phyloP scores from a whole-genome alignment of 352 stramenopile species.

The Saprolegnia diclina region DNA sequence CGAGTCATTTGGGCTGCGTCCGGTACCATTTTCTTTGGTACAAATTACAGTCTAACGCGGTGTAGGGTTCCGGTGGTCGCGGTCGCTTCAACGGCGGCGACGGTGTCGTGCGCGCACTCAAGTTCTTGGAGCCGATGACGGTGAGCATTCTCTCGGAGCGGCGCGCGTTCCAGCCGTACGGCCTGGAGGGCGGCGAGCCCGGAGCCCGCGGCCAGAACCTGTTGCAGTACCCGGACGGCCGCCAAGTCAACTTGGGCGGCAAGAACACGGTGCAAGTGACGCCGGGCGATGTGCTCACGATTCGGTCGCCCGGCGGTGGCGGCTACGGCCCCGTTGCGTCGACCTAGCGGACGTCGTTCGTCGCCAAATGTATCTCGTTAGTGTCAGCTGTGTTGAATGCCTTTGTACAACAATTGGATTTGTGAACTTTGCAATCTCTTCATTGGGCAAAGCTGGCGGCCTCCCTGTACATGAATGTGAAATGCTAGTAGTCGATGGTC shows the following conservation, averaged over 20 bases:
- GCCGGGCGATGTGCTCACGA: constrained; percentile 90
- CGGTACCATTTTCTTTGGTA: too few species aligned
- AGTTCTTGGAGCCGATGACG: constrained; percentile 91
- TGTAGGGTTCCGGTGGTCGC: constrained; percentile 78
- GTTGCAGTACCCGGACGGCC: constrained; percentile 63
- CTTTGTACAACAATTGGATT: too few species aligned
- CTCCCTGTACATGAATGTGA: too few species aligned
- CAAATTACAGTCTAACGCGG: too few species aligned
- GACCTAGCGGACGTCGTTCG: background rate
- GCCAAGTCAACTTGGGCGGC: constrained; percentile 77
- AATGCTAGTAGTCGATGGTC: too few species aligned
- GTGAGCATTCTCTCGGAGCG: constrained; percentile 98
- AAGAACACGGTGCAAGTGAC: constrained; percentile 94
- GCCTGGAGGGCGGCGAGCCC: constrained; percentile 87
- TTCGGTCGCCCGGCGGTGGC: constrained; percentile 95
- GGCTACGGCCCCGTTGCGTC: constrained; percentile 71
- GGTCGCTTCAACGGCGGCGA: constrained; percentile 91
- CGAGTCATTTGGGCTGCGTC: constrained; percentile 74
- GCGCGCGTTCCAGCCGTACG: constrained; percentile 87
- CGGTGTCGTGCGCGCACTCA: constrained; percentile 93
- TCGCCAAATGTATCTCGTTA: too few species aligned
- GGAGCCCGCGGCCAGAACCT: constrained; percentile 92
- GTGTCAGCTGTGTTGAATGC: too few species aligned
- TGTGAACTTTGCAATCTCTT: too few species aligned
- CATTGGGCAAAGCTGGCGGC: too few species aligned